A percentile compares a stretch with the other conserved stretches of the same genome.
Evolutionary conservation across 2,329 filamentous ascomycete genomes (phyloP).

Genomic region (Blastomyces parvus): DNA sequence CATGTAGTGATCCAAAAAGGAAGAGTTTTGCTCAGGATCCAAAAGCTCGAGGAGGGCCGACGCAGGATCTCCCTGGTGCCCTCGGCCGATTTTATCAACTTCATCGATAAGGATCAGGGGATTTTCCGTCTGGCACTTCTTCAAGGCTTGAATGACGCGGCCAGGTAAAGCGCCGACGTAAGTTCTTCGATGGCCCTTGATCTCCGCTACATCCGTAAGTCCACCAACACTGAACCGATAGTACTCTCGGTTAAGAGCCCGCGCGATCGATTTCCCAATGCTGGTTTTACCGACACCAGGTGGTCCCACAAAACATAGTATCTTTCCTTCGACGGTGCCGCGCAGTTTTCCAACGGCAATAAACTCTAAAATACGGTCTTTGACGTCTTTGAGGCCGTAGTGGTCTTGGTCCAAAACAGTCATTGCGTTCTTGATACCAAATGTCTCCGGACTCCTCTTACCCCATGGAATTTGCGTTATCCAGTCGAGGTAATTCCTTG

Average conservation of each 20-base stretch:
- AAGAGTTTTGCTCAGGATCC: constrained; percentile 94
- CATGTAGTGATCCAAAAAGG: constrained; percentile 97
- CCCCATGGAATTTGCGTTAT: constrained; percentile 98
- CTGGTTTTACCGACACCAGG: constrained; percentile 98
- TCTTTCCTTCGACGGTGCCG: constrained; percentile 96
- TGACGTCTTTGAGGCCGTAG: constrained; percentile 93
- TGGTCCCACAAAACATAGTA: constrained; percentile 92
- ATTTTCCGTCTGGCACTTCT: constrained; percentile 99
- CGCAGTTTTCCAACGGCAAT: constrained; percentile 96
- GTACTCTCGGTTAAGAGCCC: constrained; percentile 89
- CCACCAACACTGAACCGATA: constrained; percentile 98
- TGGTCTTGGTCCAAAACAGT: constrained; percentile 91
- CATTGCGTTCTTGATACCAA: constrained; percentile 84
- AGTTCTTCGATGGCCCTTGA: constrained; percentile 93
- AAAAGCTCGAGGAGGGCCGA: constrained; percentile 88
- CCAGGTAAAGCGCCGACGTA: constrained; percentile 94
- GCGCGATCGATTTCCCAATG: constrained; percentile 95
- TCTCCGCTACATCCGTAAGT: constrained; percentile 93
- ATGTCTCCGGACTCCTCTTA: constrained; percentile 89
- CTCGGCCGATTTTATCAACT: constrained; percentile 93
- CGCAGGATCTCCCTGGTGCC: constrained; percentile 91
- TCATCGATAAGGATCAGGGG: constrained; percentile 94
- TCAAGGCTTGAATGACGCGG: constrained; percentile 93
- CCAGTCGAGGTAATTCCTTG: constrained; percentile 97
- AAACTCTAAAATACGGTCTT: constrained; percentile 95